phyloP scores from a whole-genome alignment of 495 filamentous ascomycete species.

The Penicillium manginii region DNA sequence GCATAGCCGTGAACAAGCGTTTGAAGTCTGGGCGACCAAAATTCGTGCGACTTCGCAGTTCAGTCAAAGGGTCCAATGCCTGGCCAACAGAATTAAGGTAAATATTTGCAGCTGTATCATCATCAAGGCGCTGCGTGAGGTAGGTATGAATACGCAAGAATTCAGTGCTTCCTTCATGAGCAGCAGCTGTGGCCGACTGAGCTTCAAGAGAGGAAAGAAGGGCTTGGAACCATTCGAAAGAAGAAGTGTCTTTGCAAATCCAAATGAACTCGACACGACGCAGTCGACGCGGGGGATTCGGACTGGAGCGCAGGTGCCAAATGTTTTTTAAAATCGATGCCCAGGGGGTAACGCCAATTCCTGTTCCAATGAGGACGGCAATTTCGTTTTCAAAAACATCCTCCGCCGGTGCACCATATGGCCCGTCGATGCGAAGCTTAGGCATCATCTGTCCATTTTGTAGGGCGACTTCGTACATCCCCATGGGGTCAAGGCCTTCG shows the following conservation, averaged over 20 bases:
- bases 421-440: slow-evolving; percentile 84
- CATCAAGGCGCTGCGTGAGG: slow-evolving; percentile 89
- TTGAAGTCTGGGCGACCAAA: slow-evolving; percentile 94
- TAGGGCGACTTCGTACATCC: slow-evolving; percentile 98
- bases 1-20: slow-evolving; percentile 81
- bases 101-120: slow-evolving; percentile 93
- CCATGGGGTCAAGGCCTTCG: slow-evolving; percentile 87
- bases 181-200: slow-evolving; percentile 72
- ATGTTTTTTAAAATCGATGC: slow-evolving; percentile 98
- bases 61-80: slow-evolving; percentile 86
- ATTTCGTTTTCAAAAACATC: slow-evolving; percentile 96
- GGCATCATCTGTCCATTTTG: slow-evolving; percentile 93
- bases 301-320: slow-evolving; percentile 87
- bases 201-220: slow-evolving; percentile 90
- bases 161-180: slow-evolving; percentile 69
- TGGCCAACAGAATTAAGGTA: slow-evolving; percentile 92
- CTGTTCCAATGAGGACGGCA: slow-evolving; percentile 93
- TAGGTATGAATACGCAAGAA: slow-evolving; percentile 99
- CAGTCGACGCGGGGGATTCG: slow-evolving; percentile 83
- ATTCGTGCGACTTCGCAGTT: slow-evolving; percentile 86
- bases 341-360: slow-evolving; percentile 98
- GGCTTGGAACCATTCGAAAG: slow-evolving; percentile 98
- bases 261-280: slow-evolving; percentile 98
- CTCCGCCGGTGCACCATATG: slow-evolving; percentile 95
- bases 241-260: slow-evolving; percentile 94